Conservation (phyloP, 2,329 filamentous ascomycete genomes). For the Sclerotinia borealis region DNA sequence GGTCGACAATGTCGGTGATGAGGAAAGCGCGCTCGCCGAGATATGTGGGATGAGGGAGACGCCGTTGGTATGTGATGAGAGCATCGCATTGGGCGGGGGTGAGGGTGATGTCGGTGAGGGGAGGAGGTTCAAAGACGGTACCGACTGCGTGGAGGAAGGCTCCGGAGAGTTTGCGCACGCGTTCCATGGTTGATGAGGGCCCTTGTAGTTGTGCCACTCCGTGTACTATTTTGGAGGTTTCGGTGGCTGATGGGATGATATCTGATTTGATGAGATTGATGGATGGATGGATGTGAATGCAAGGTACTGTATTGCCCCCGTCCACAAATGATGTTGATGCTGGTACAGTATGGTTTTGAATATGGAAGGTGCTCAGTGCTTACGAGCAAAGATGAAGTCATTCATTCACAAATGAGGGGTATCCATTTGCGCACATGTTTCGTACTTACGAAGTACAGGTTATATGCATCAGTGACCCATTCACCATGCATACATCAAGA, state of each 20-base stretch:
- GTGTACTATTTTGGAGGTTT: background rate
- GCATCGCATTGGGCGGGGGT: conserved; percentile 17
- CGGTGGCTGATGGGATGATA: background rate
- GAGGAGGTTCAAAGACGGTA: conserved; percentile 19
- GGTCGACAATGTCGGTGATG: conserved; percentile 14
- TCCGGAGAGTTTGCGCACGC: conserved; percentile 17
- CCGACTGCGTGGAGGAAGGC: conserved; percentile 15
- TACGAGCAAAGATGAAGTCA: background rate
- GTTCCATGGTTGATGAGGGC: background rate
- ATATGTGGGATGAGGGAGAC: conserved; percentile 12
- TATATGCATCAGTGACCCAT: background rate
- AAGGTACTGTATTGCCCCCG: background rate
- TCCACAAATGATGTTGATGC: background rate
- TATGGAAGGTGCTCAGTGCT: conserved; percentile 7
- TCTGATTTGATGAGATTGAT: background rate
- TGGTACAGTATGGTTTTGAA: background rate
- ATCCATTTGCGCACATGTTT: background rate
- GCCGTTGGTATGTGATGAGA: conserved; percentile 20
- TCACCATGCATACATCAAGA: background rate
- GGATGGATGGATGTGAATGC: background rate
- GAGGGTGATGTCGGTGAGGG: conserved; percentile 21
- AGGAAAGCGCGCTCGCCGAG: conserved; percentile 17
- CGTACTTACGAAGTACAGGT: background rate
- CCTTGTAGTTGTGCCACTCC: background rate
- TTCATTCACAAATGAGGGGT: background rate